Conservation (phyloP, 306 rosid species). For the Lathyrus aphaca region DNA sequence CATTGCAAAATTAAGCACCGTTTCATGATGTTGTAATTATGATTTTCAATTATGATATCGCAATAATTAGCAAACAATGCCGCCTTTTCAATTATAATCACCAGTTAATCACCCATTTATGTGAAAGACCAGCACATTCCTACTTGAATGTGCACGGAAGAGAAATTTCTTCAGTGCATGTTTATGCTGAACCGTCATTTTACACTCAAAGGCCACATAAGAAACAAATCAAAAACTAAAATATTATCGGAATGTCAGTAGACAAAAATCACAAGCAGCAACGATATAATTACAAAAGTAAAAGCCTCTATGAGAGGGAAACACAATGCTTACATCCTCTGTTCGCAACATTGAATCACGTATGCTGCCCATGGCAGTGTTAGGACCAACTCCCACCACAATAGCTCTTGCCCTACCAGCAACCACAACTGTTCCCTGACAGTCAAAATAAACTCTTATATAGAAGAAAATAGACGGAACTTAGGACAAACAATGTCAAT, state of each 20-base stretch:
- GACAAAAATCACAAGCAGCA: conserved; percentile 18
- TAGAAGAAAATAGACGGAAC: not conserved
- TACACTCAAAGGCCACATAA: conserved; percentile 22
- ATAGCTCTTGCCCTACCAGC: conserved; percentile 97
- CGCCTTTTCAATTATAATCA: conserved; percentile 17
- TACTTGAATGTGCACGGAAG: conserved; percentile 10
- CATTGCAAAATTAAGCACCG: conserved; percentile 16
- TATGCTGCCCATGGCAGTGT: conserved; percentile 96
- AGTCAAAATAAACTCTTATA: conserved; percentile 37
- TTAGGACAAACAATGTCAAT: conserved; percentile 20
- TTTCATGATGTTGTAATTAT: conserved; percentile 1
- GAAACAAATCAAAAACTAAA: conserved; percentile 34
- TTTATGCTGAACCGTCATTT: conserved; percentile 15
- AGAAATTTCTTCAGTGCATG: conserved; percentile 1
- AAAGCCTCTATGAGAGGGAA: conserved; percentile 16
- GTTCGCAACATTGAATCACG: conserved; percentile 91
- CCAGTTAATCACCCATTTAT: not conserved
- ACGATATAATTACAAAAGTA: conserved; percentile 33
- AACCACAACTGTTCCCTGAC: conserved; percentile 94
- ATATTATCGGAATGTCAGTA: conserved; percentile 28
- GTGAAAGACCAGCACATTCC: conserved; percentile 17
- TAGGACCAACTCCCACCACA: conserved; percentile 91
- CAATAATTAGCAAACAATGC: conserved; percentile 1
- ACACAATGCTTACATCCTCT: conserved; percentile 76
- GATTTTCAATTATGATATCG: conserved; percentile 7